Evolutionary conservation across 192 early-diverging fungal species (phyloP).

Genomic region (Kickxella alabastrina): DNA sequence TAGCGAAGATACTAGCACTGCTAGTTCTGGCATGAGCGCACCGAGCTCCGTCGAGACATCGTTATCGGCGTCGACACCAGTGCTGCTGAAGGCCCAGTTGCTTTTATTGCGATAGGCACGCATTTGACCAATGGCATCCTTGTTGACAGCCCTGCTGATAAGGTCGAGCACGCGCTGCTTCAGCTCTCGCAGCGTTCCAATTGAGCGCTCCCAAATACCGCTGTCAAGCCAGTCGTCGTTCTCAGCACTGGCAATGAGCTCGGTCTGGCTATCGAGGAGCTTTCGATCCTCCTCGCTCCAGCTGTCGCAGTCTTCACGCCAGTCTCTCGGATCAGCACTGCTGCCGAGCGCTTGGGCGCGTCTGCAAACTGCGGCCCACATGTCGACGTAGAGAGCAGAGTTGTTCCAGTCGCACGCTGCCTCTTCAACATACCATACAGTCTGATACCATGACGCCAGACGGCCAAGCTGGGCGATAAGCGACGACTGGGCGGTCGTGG

Average conservation of each 20-base stretch:
- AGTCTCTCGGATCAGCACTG: constrained; percentile 35
- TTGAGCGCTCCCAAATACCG: constrained; percentile 43
- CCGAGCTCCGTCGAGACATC: constrained; percentile 24
- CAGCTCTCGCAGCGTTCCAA: constrained; percentile 24
- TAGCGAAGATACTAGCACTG: constrained; percentile 12
- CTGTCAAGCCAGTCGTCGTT: constrained; percentile 35
- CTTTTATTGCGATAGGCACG: constrained; percentile 45
- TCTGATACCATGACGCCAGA: constrained; percentile 43
- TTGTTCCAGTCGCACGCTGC: constrained; percentile 46
- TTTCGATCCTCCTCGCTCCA: constrained; percentile 23
- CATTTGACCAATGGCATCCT: constrained; percentile 28
- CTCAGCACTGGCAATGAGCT: background rate
- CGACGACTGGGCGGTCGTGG: constrained; percentile 11
- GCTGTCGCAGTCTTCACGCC: constrained; percentile 34
- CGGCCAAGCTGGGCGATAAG: constrained; percentile 28
- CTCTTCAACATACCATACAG: constrained; percentile 46
- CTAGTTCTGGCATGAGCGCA: constrained; percentile 20
- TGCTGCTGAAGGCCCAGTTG: constrained; percentile 9
- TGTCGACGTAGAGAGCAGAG: constrained; percentile 27
- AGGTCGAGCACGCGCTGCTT: constrained; percentile 31
- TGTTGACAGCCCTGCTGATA: constrained; percentile 33
- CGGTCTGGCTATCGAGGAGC: constrained; percentile 12
- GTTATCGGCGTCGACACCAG: background rate
- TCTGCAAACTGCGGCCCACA: constrained; percentile 44
- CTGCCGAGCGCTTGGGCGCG: constrained; percentile 13